phyloP scores from a whole-genome alignment of 2,329 filamentous ascomycete species.

The Pseudogymnoascus sp. region DNA sequence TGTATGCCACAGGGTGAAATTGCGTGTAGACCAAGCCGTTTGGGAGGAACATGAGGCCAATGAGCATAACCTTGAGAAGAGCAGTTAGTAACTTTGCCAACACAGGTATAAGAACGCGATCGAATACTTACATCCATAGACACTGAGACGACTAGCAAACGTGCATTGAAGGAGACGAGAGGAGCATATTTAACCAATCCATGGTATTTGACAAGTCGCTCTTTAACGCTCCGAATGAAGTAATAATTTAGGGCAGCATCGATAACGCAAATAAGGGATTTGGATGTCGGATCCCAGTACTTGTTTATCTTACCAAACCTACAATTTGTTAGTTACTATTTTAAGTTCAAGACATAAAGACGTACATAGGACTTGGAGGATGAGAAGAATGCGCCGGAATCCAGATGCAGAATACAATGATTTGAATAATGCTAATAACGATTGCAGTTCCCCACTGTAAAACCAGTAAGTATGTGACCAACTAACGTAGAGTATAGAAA shows the following conservation, averaged over 20 bases:
- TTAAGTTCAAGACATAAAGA: constrained; percentile 43
- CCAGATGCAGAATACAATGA: constrained; percentile 46
- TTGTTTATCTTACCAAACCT: constrained; percentile 25
- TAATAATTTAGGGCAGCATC: constrained; percentile 46
- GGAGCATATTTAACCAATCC: constrained; percentile 35
- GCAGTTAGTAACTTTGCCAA: constrained; percentile 28
- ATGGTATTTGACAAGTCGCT: constrained; percentile 29
- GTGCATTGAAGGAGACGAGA: constrained; percentile 34
- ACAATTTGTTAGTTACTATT: constrained; percentile 46
- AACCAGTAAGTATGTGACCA: constrained; percentile 31
- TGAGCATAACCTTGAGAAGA: constrained; percentile 33
- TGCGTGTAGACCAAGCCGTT: constrained; percentile 32
- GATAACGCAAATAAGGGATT: constrained; percentile 43
- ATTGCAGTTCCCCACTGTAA: constrained; percentile 23
- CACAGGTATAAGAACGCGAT: constrained; percentile 31
- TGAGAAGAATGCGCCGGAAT: constrained; percentile 38
- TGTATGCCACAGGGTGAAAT: constrained; percentile 36
- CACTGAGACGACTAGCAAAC: constrained; percentile 34
- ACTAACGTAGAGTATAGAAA: constrained; percentile 33
- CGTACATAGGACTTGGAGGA: constrained; percentile 36
- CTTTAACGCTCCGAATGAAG: constrained; percentile 39
- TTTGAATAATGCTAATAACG: constrained; percentile 42
- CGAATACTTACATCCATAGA: constrained; percentile 31
- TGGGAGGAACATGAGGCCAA: constrained; percentile 32
- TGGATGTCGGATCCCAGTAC: constrained; percentile 44